Evolutionary conservation across 768 basidiomycete species (phyloP).

Genomic region (Tremella yokohamensis): DNA sequence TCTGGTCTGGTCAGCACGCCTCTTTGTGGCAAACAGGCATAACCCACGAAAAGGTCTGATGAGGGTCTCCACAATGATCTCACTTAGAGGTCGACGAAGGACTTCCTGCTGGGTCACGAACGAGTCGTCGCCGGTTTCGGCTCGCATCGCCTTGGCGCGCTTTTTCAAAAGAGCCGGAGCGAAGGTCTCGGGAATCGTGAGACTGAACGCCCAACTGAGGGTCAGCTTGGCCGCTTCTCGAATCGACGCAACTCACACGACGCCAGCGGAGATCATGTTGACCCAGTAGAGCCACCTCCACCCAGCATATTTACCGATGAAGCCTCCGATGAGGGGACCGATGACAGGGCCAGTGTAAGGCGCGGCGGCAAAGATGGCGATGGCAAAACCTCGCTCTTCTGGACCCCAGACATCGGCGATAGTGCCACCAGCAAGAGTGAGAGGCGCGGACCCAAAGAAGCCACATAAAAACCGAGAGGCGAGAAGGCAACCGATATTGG

Average conservation of each 20-base stretch:
- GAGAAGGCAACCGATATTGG: conserved; percentile 40
- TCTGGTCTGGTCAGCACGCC: conserved; percentile 19
- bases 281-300: conserved; percentile 53
- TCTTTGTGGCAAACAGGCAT: conserved; percentile 27
- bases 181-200: conserved; percentile 50
- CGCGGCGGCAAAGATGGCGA: conserved; percentile 44
- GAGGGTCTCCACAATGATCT: conserved; percentile 31
- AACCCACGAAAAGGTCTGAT: conserved; percentile 30
- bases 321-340: conserved; percentile 48
- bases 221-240: not conserved
- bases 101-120: conserved; percentile 41
- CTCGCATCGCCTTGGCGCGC: conserved; percentile 43
- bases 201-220: conserved; percentile 15
- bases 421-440: conserved; percentile 43
- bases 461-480: conserved; percentile 48
- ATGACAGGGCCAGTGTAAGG: conserved; percentile 47
- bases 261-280: conserved; percentile 43
- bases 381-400: conserved; percentile 45
- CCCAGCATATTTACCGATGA: conserved; percentile 41
- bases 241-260: conserved; percentile 19
- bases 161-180: conserved; percentile 47
- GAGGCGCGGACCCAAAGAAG: conserved; percentile 38
- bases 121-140: conserved; percentile 36
- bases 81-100: conserved; percentile 21
- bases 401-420: conserved; percentile 45